A percentile compares a stretch with the other conserved stretches of the same genome.
phyloP scores from a whole-genome alignment of 2,329 filamentous ascomycete species.

The Tolypocladium guangdongense region DNA sequence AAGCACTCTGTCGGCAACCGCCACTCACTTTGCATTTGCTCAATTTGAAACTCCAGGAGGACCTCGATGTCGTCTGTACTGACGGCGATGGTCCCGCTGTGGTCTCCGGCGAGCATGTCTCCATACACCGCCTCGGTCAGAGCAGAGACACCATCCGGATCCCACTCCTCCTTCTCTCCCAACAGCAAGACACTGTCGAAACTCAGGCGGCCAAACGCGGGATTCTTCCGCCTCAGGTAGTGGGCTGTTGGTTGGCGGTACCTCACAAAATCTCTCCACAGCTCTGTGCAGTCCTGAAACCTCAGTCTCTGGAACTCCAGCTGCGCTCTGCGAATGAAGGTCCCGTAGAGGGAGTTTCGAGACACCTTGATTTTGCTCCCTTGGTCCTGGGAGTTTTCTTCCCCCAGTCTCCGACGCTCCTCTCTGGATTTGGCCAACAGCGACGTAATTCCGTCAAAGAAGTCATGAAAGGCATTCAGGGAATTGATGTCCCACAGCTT shows the following conservation, averaged over 20 bases:
- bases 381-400: slow-evolving; percentile 29
- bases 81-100: slow-evolving; percentile 33
- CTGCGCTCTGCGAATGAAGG: slow-evolving; percentile 64
- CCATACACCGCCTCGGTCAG: slow-evolving; percentile 40
- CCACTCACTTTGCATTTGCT: slow-evolving; percentile 66
- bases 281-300: slow-evolving; percentile 64
- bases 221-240: slow-evolving; percentile 53
- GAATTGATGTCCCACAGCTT: slow-evolving; percentile 78
- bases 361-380: slow-evolving; percentile 50
- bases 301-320: slow-evolving; percentile 72
- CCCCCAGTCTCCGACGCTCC: slow-evolving; percentile 44
- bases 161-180: slow-evolving; percentile 40
- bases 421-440: slow-evolving; percentile 53
- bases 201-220: slow-evolving; percentile 43
- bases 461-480: slow-evolving; percentile 66
- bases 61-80: slow-evolving; percentile 74
- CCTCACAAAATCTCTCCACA: slow-evolving; percentile 75
- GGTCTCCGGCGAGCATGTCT: slow-evolving; percentile 36
- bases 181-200: slow-evolving; percentile 45
- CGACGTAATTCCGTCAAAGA: slow-evolving; percentile 51
- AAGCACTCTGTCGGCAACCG: background rate
- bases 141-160: slow-evolving; percentile 28
- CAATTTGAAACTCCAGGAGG: slow-evolving; percentile 78
- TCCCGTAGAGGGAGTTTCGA: slow-evolving; percentile 67
- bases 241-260: slow-evolving; percentile 68